These are phyloP conservation scores for Stemphylium vesicarium DNA, from an alignment of 2,329 filamentous ascomycete genomes.

Conservation along the genomic window DNA sequence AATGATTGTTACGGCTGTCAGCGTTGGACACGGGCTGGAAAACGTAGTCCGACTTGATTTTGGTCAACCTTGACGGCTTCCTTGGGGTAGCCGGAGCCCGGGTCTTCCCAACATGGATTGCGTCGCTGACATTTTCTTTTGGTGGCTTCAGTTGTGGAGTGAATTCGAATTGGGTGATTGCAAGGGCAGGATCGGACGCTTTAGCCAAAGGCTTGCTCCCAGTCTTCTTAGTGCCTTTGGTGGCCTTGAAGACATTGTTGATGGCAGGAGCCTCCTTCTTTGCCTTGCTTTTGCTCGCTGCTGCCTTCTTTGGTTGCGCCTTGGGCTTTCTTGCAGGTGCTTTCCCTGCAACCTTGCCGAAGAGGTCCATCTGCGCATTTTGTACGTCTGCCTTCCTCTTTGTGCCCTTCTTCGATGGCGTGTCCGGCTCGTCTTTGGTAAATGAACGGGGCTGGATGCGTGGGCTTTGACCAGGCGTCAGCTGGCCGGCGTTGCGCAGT, in stretches of 20 bases:
- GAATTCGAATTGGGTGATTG: constrained; percentile 16
- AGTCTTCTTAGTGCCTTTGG: constrained; percentile 31
- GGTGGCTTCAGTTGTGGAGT: constrained; percentile 17
- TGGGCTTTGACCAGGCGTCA: constrained; percentile 46
- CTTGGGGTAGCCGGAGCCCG: constrained; percentile 28
- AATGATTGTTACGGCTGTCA: constrained; percentile 43
- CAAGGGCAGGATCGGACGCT: constrained; percentile 5
- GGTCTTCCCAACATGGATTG: constrained; percentile 17
- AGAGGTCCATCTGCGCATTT: constrained; percentile 28
- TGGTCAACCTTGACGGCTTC: constrained; percentile 27
- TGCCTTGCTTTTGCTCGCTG: constrained; percentile 30
- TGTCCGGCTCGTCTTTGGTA: constrained; percentile 33
- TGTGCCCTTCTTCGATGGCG: constrained; percentile 42
- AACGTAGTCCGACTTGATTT: constrained; percentile 27
- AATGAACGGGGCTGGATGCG: constrained; percentile 34
- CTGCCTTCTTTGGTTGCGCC: constrained; percentile 38
- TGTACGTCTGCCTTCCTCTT: constrained; percentile 41
- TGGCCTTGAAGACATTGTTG: constrained; percentile 39
- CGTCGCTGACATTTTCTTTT: constrained; percentile 21
- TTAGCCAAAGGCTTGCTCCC: constrained; percentile 20
- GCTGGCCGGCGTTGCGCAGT: constrained; percentile 40
- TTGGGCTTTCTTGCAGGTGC: constrained; percentile 31
- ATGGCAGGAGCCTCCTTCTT: constrained; percentile 35
- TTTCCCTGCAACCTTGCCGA: constrained; percentile 33
- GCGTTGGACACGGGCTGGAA: constrained; percentile 39